Percentiles rank a stretch among this genome's conserved stretches.
Conservation (phyloP, 1,284 basidiomycete species). For the Cutaneotrichosporon sp. region DNA sequence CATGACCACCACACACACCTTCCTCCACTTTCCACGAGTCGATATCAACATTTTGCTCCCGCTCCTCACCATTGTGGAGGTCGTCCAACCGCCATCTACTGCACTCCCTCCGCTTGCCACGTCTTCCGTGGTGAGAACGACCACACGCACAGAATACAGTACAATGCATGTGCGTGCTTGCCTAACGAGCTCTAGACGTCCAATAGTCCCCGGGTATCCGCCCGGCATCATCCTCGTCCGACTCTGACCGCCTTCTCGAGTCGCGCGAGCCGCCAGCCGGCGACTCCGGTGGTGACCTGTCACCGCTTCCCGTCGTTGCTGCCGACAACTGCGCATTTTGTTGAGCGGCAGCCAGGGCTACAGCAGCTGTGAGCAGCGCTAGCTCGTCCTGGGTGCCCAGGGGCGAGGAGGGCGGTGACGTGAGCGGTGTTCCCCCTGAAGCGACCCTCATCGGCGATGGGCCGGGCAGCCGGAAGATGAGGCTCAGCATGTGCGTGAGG, state of each 20-base stretch:
- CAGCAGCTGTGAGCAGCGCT: slow-evolving; percentile 6
- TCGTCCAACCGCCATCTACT: neutral
- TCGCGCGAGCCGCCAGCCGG: neutral
- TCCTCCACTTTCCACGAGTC: slow-evolving; percentile 1
- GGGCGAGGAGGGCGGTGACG: slow-evolving; percentile 26
- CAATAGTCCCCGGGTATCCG: slow-evolving; percentile 30
- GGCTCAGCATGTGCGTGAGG: slow-evolving; percentile 30
- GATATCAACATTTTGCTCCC: slow-evolving; percentile 8
- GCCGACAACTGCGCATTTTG: neutral
- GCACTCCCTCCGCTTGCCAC: neutral
- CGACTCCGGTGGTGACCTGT: neutral
- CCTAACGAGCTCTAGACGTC: slow-evolving; percentile 24
- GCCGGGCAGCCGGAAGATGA: slow-evolving; percentile 36
- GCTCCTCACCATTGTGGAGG: neutral
- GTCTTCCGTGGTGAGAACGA: no score
- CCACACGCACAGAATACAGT: slow-evolving; percentile 6
- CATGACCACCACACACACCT: neutral
- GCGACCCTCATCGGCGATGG: slow-evolving; percentile 32
- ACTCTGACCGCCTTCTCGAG: neutral
- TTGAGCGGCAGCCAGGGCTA: slow-evolving; percentile 1
- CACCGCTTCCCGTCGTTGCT: neutral
- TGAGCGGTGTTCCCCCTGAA: slow-evolving; percentile 38
- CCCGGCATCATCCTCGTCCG: neutral
- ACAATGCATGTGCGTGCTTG: slow-evolving; percentile 19
- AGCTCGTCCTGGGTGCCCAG: slow-evolving; percentile 5